Evolutionary conservation across 2,329 filamentous ascomycete species (phyloP), one percentile per base, ranked within the genome.

Genomic region (Stachybotrys echinatus): DNA sequence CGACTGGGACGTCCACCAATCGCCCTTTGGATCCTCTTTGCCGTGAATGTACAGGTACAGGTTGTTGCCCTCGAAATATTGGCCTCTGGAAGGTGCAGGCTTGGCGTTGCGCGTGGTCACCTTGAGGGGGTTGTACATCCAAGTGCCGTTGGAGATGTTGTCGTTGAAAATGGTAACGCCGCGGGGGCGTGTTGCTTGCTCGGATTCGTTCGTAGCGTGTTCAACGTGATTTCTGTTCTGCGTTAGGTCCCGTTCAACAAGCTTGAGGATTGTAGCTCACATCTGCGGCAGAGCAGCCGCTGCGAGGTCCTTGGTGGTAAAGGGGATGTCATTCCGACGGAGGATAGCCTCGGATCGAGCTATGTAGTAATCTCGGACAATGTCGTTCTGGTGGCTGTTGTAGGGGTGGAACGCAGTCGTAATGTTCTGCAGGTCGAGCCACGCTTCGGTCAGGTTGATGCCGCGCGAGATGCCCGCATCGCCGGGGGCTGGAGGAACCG

Each of bases 31-130:
- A 56, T 92, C 89, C 48, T 91, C 81, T 37, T 77, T 82, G 27
- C 94, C 94, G 43, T 89, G 85, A 51, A 99, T 88, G 61, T 96
- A 96, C 37, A 96, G 85, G 54, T 96, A 85, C 56, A 96, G 84
- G 61, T 97, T 99, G 54, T 83, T 92, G 27, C 90, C 89, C 69
- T 97, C 92, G 60, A 95, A 96, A 65, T 97, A 96, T 23, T 89
- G 81, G 22, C 71, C 81, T 45, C 69, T 50, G 19, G 70, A 67
- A 17, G 58, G 59, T 18, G 57, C 52, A 51, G 59, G 47, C 10
- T 50, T 48, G 23, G 61, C 56, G n/a, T 54, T 58, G 6, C 51
- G 51, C 27, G 49, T 54, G 47, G 50, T 48, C 17, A 52, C 53
- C 23, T 47, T 53, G 23, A 48, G 55, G 19, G 42, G 52, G 47